phyloP scores from a whole-genome alignment of 2,329 filamentous ascomycete species.

The Tolypocladium album region DNA sequence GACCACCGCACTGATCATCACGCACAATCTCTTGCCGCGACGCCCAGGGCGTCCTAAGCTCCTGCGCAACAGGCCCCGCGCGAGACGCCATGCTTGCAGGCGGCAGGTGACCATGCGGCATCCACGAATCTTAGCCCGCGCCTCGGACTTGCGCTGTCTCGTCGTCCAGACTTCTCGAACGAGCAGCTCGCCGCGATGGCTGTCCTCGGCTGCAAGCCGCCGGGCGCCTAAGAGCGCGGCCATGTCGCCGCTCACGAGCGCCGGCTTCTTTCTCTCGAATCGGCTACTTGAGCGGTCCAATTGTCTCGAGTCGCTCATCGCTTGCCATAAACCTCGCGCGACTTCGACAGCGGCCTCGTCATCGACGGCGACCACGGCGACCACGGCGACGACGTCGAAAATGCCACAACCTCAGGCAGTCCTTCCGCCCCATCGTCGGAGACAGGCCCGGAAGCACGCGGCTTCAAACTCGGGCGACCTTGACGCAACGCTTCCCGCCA shows the following conservation, averaged over 20 bases:
- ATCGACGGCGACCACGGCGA: slow-evolving; percentile 4
- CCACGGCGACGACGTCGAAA: slow-evolving; percentile 8
- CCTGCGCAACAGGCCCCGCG: not conserved
- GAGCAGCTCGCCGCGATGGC: slow-evolving; percentile 13
- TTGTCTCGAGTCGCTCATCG: slow-evolving; percentile 23
- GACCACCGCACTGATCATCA: not conserved
- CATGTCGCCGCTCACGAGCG: slow-evolving; percentile 7
- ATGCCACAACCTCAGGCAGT: slow-evolving; percentile 10
- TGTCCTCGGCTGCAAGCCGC: slow-evolving; percentile 16
- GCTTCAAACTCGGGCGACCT: slow-evolving; percentile 3
- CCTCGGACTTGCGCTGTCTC: not conserved
- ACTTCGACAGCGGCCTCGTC: slow-evolving; percentile 12
- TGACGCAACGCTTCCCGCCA: slow-evolving; percentile 27
- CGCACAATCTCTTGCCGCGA: not conserved
- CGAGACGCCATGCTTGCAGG: not conserved
- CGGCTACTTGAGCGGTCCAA: slow-evolving; percentile 23
- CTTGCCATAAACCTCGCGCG: slow-evolving; percentile 13
- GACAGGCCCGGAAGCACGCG: slow-evolving; percentile 19
- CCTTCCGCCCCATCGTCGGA: slow-evolving; percentile 22
- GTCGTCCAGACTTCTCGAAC: not conserved
- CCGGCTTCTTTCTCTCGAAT: slow-evolving; percentile 24
- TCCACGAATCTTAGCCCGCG: slow-evolving; percentile 15
- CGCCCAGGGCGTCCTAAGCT: not conserved
- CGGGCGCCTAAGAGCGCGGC: slow-evolving; percentile 12
- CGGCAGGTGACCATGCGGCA: slow-evolving; percentile 6